Percentiles rank a stretch among this genome's conserved stretches.
phyloP scores from a whole-genome alignment of 2,329 filamentous ascomycete species.

The Aureobasidium sp. region DNA sequence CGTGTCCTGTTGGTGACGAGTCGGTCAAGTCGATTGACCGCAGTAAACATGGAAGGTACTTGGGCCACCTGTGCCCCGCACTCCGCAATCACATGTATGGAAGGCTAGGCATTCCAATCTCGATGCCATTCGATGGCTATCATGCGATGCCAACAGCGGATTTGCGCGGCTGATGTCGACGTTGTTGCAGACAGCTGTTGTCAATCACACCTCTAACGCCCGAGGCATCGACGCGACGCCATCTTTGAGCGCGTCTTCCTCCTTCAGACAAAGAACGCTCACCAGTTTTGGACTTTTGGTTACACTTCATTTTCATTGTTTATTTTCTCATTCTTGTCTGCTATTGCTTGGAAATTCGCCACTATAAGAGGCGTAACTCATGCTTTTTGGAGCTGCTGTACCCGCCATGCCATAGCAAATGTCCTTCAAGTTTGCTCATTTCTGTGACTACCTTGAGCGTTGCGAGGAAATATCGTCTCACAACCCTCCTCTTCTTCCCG shows the following conservation, averaged over 20 bases:
- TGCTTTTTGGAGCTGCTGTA: neutral
- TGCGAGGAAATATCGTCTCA: constrained; percentile 45
- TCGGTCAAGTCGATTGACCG: neutral
- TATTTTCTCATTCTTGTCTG: neutral
- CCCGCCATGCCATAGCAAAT: constrained; percentile 2
- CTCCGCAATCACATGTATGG: constrained; percentile 1
- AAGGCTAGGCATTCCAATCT: neutral
- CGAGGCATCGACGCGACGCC: no score
- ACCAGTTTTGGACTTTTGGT: neutral
- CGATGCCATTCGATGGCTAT: neutral
- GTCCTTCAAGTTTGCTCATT: constrained; percentile 41
- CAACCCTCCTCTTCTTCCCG: constrained; percentile 32
- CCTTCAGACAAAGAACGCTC: neutral
- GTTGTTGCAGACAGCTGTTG: no score
- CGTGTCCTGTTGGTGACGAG: neutral
- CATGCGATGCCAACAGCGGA: neutral
- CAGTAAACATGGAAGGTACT: neutral
- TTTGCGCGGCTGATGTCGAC: no score
- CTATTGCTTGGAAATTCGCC: neutral
- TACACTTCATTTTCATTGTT: neutral
- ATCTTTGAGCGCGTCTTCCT: neutral
- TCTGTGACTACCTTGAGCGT: constrained; percentile 66
- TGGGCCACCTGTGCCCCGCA: neutral
- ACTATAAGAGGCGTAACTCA: neutral
- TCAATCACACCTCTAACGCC: no score